Evolutionary conservation across 2,329 filamentous ascomycete species (phyloP).

Genomic region (Magnaporthiopsis incrustans): DNA sequence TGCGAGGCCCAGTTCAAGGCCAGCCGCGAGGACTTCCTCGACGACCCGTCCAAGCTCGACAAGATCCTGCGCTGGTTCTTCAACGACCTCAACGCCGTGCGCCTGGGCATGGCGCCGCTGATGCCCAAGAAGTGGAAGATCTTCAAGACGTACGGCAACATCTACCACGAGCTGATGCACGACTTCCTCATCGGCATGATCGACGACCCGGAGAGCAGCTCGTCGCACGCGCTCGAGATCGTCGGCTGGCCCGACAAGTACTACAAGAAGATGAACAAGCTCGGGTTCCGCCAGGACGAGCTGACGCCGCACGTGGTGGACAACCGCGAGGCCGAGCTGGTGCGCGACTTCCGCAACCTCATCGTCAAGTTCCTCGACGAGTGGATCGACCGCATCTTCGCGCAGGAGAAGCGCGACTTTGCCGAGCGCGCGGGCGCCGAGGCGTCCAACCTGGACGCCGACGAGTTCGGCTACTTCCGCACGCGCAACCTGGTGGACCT

Average conservation of each 20-base stretch:
- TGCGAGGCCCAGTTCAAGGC: conserved; percentile 68
- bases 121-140: conserved; percentile 98
- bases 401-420: conserved; percentile 75
- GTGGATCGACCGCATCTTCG: conserved; percentile 93
- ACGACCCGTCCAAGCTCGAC: conserved; percentile 73
- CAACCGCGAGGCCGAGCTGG: conserved; percentile 79
- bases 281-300: conserved; percentile 71
- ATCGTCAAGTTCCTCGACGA: conserved; percentile 95
- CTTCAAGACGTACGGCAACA: conserved; percentile 77
- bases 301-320: conserved; percentile 82
- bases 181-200: conserved; percentile 80
- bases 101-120: conserved; percentile 81
- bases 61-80: conserved; percentile 95
- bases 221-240: conserved; percentile 81
- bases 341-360: conserved; percentile 87
- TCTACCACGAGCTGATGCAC: conserved; percentile 94
- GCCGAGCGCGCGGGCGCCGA: conserved; percentile 62
- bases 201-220: conserved; percentile 76
- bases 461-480: conserved; percentile 84
- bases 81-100: conserved; percentile 92
- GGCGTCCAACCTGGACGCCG: conserved; percentile 68
- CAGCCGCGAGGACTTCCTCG: conserved; percentile 66
- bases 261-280: conserved; percentile 88
- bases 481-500: conserved; percentile 88
- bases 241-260: conserved; percentile 95